phyloP scores from a whole-genome alignment of 192 early-diverging fungal species.

The Rhizoclosmatium sp. region DNA sequence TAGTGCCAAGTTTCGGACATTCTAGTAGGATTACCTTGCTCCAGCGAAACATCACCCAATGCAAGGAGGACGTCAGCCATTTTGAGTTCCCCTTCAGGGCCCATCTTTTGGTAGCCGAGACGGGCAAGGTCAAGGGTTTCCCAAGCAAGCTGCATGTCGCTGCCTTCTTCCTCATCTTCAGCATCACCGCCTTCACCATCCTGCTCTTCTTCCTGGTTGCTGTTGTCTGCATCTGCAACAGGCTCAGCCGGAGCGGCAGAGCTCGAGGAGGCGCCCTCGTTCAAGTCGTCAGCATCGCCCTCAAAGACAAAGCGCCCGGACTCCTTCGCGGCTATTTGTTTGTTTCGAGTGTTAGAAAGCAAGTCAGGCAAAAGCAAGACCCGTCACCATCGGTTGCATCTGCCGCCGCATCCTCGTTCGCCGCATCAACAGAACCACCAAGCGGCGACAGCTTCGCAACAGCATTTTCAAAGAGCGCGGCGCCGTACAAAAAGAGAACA shows the following conservation, averaged over 20 bases:
- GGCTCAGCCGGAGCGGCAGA: neutral
- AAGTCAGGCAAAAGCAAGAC: neutral
- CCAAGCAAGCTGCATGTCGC: conserved; percentile 80
- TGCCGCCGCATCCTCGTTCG: conserved; percentile 39
- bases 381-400: conserved; percentile 1
- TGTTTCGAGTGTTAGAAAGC: neutral
- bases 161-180: conserved; percentile 12
- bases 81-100: conserved; percentile 38
- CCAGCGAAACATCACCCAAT: conserved; percentile 88
- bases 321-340: conserved; percentile 12
- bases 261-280: conserved; percentile 14
- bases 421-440: conserved; percentile 62
- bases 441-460: conserved; percentile 79
- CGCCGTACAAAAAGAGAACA: conserved; percentile 76
- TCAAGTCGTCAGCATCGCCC: conserved; percentile 54
- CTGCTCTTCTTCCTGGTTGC: conserved; percentile 28
- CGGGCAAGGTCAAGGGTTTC: conserved; percentile 86
- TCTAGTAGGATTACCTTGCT: conserved; percentile 64
- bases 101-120: conserved; percentile 72
- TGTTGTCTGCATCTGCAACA: conserved; percentile 9
- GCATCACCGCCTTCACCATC: conserved; percentile 54
- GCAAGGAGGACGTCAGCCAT: conserved; percentile 76
- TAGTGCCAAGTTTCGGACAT: no score
- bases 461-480: conserved; percentile 75
- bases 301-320: conserved; percentile 35